Evolutionary conservation across 1,284 basidiomycete genomes (phyloP), one percentile per base, ranked within the genome.

Genomic region (Trichosporon sp.): DNA sequence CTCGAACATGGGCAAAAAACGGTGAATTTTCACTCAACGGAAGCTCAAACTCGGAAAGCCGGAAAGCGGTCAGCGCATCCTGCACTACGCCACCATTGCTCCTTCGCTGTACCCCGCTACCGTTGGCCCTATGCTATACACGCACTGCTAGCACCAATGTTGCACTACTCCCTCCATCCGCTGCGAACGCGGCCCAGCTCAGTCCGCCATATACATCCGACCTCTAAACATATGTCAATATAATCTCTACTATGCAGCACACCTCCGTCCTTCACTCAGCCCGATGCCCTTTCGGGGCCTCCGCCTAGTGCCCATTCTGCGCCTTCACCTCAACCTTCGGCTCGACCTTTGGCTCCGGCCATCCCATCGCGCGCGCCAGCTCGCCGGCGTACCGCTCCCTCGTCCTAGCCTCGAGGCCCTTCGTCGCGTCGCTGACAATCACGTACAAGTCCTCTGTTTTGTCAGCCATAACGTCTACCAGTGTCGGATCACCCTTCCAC

Each of bases 381-480:
- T 60, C 34, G 13, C n/a, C 19, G 4, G 49, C 66, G 37, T 73
- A 73, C 31, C 61, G 60, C 3, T 60, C 60, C 23, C 62, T 63
- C 34, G 61, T 57, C 16, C 62, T 49, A 10, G 57, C 32, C 54
- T 73, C 71, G 4, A 58, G 44, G 7, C 59, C 54, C 4, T 40
- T 58, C 16, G 64, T 68, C 13, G 70, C 66, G 19, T 64, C 57
- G 21, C 59, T 29, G 13, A 73, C 65, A 14, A 71, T 68, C 3
- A 58, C 58, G 34, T 70, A 70, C 14, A 73, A 60, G 46, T 71
- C 68, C 44, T 70, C 71, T 70, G 49, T n/a, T 32, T 29, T 52
- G 44, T 60, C 52, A 63, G 56, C 25, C 4, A 10, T 10, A 1
- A 11, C 10, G 6, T 2, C 6, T 5, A 2, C 5, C 1, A 11